Evolutionary conservation across 2,329 filamentous ascomycete species (phyloP).

Genomic region (Colletotrichum higginsianum): DNA sequence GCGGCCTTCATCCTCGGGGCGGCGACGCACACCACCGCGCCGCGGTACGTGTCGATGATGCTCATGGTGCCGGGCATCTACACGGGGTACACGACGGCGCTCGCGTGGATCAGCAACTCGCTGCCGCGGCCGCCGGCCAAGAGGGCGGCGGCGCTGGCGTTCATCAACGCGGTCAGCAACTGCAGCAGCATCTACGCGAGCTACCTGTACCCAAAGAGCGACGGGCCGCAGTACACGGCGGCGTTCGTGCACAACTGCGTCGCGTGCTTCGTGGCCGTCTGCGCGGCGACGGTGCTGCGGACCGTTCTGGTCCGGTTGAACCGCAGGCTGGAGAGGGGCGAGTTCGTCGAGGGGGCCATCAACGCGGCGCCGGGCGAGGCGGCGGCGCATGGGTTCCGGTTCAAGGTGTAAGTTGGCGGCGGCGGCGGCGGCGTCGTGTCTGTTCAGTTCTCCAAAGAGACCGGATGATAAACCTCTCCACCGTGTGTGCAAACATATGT

Average conservation of each 20-base stretch:
- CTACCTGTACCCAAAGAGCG: slow-evolving; percentile 74
- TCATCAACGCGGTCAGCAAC: slow-evolving; percentile 77
- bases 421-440: background rate
- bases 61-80: slow-evolving; percentile 57
- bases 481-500: no score
- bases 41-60: slow-evolving; percentile 69
- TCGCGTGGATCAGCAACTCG: slow-evolving; percentile 82
- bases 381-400: slow-evolving; percentile 75
- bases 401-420: slow-evolving; percentile 64
- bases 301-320: slow-evolving; percentile 77
- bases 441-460: no score
- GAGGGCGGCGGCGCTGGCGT: slow-evolving; percentile 77
- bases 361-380: slow-evolving; percentile 70
- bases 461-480: background rate
- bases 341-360: slow-evolving; percentile 69
- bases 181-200: slow-evolving; percentile 72
- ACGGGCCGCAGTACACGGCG: slow-evolving; percentile 61
- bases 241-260: slow-evolving; percentile 79
- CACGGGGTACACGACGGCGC: slow-evolving; percentile 70
- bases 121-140: slow-evolving; percentile 84
- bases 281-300: slow-evolving; percentile 73
- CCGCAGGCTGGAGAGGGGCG: slow-evolving; percentile 77
- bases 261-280: slow-evolving; percentile 75
- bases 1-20: slow-evolving; percentile 78
- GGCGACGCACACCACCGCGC: slow-evolving; percentile 70